Evolutionary conservation across 2,329 filamentous ascomycete genomes (phyloP).

Genomic region (Arthrobotrys sinensis): DNA sequence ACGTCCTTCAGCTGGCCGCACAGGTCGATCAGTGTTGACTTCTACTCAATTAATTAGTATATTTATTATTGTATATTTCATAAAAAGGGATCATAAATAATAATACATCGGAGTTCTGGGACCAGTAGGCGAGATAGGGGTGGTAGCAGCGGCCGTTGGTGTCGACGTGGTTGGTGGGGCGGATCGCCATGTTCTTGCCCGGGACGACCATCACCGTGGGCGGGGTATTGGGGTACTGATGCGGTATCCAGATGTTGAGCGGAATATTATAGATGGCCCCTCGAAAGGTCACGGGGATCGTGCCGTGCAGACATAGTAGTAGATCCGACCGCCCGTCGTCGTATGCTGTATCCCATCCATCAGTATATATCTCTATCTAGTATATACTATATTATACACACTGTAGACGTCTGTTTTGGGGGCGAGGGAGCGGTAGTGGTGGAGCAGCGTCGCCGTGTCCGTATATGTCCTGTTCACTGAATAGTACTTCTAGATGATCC

Average conservation of each 20-base stretch:
- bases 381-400: slow-evolving; percentile 72
- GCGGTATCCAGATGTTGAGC: slow-evolving; percentile 91
- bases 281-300: slow-evolving; percentile 90
- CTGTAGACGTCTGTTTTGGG: slow-evolving; percentile 96
- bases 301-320: slow-evolving; percentile 87
- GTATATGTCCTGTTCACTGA: slow-evolving; percentile 94
- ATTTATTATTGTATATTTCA: slow-evolving; percentile 48
- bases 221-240: slow-evolving; percentile 86
- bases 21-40: slow-evolving; percentile 87
- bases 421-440: slow-evolving; percentile 82
- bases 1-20: slow-evolving; percentile 85
- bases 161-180: slow-evolving; percentile 94
- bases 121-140: slow-evolving; percentile 92
- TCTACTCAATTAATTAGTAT: slow-evolving; percentile 69
- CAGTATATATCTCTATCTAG: too few relatives aligned
- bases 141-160: slow-evolving; percentile 95
- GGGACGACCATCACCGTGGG: slow-evolving; percentile 92
- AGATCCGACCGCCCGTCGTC: slow-evolving; percentile 89
- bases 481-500: slow-evolving; percentile 87
- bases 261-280: slow-evolving; percentile 92
- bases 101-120: slow-evolving; percentile 86
- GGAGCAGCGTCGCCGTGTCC: slow-evolving; percentile 86
- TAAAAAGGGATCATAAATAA: not conserved
- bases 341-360: slow-evolving; percentile 75
- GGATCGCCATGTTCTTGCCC: slow-evolving; percentile 87